phyloP scores from a whole-genome alignment of 202 grass and related monocot species.

The Schoenoplectus tabernaemontani region DNA sequence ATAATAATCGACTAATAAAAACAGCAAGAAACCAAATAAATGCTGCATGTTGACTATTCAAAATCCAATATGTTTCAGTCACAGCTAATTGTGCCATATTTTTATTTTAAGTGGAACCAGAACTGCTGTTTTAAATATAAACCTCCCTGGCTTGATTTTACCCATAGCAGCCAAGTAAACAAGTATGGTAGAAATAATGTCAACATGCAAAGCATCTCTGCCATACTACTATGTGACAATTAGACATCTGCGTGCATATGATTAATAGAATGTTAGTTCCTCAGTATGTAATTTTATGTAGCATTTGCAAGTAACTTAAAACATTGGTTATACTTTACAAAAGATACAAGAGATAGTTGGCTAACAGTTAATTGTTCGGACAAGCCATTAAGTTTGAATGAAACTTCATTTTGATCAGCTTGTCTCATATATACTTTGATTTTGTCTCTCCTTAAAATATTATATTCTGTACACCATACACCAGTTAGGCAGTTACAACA shows the following conservation, averaged over 20 bases:
- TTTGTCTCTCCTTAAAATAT: constrained; percentile 34
- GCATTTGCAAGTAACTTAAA: not conserved
- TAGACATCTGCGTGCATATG: not conserved
- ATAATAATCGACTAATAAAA: not conserved
- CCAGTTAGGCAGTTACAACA: constrained; percentile 25
- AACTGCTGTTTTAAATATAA: not conserved
- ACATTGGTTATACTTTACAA: not conserved
- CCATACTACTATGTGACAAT: not conserved
- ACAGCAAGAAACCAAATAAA: not conserved
- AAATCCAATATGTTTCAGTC: not conserved
- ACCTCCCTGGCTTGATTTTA: not conserved
- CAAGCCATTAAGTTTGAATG: constrained; percentile 38
- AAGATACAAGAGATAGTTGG: constrained; percentile 17
- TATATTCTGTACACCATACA: constrained; percentile 38
- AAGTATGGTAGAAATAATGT: not conserved
- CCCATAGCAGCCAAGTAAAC: not conserved
- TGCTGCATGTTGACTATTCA: no score
- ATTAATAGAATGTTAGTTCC: not conserved
- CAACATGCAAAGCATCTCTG: not conserved
- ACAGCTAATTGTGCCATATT: not conserved
- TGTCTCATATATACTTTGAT: constrained; percentile 46
- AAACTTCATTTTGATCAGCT: constrained; percentile 50
- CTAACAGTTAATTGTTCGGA: constrained; percentile 43
- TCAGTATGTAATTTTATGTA: not conserved
- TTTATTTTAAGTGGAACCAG: not conserved